Evolutionary conservation across 495 filamentous ascomycete species (phyloP).

Genomic region (Xylaria grammica): DNA sequence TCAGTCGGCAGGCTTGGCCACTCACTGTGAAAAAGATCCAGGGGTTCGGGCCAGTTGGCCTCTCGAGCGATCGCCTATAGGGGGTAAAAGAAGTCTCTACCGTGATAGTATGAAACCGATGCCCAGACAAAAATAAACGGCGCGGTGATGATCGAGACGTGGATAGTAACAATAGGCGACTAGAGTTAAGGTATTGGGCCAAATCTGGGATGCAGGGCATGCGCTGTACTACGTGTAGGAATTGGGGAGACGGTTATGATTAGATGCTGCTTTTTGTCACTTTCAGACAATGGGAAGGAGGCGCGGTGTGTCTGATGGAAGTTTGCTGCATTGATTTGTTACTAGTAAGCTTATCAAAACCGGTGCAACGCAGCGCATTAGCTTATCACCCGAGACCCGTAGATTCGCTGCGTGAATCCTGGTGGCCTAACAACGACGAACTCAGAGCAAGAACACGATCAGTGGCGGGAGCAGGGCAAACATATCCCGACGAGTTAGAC

Average conservation of each 20-base stretch:
- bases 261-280: too few species aligned
- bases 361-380: too few species aligned
- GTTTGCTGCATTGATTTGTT: too few species aligned
- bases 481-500: neutral
- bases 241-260: too few species aligned
- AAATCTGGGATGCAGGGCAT: neutral
- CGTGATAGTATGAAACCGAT: neutral
- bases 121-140: neutral
- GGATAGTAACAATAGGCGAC: neutral
- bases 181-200: neutral
- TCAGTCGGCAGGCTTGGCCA: conserved; percentile 18
- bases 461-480: neutral
- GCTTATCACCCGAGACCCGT: too few species aligned
- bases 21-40: conserved; percentile 29
- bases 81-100: neutral
- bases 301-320: too few species aligned
- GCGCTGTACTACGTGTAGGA: neutral
- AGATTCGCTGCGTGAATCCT: too few species aligned
- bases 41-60: conserved; percentile 15
- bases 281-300: too few species aligned
- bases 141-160: neutral
- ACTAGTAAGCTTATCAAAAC: too few species aligned
- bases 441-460: neutral
- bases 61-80: neutral
- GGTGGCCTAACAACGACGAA: conserved; percentile 6